Base-by-base conservation (phyloP, 176 grass and related monocot genomes). In the Hordeum vulgare region DNA sequence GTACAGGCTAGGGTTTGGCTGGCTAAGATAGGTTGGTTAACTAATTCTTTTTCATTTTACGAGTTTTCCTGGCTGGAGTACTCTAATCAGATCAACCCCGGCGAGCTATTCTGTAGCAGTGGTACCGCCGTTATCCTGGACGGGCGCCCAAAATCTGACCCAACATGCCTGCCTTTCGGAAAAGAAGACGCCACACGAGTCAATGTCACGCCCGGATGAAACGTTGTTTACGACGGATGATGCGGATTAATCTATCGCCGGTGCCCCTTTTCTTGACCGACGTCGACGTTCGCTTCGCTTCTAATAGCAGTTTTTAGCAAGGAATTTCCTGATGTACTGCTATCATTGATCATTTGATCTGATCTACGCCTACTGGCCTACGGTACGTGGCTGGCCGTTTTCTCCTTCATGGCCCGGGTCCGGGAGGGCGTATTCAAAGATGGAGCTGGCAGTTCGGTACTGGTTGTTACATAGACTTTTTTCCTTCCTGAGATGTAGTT, bases 231-330 rank as follows among this genome's bases (percentile, higher is more conserved):
- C 24, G 70, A 53, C 61, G 0, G 15, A 7, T 7, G 11, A n/a
- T 3, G 9, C n/a, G 41, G 8, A 21, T 14, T 44, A 72, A 39
- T 58, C 20, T 27, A 6, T 20, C 18, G 25, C 26, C 72, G 45
- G 4, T 18, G 62, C 61, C 35, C 72, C 83, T 81, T 74, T 81
- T 76, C 8, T 66, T 80, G 83, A 89, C 83, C n/a, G n/a, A 13
- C 26, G 45, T 15, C n/a, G 41, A 42, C 40, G 10, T 15, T 60
- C 27, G 35, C n/a, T 68, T 21, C 3, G 24, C 13, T 40, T 61
- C 56, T 18, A 18, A 14, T 33, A 14, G 12, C 4, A 2, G 5
- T 39, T 11, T 40, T 7, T 11, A 67, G 33, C 8, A 67, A 67
- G 18, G 8, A 67, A 67, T 37, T 67, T 36, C 60, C 25, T 17